Conservation (phyloP, 805 yeast species). For the Millerozyma miso region DNA sequence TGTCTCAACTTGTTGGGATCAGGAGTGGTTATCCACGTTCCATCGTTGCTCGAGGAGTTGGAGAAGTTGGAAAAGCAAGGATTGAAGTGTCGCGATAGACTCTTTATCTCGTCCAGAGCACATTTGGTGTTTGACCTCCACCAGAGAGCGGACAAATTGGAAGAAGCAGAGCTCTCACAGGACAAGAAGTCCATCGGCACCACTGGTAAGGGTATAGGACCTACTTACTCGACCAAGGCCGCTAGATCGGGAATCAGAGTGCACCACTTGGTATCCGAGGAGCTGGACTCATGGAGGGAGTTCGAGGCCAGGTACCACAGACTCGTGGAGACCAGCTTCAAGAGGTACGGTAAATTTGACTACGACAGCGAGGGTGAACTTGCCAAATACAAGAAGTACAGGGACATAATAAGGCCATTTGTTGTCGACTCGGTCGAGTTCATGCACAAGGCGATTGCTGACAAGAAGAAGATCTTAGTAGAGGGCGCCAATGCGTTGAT, state of each 20-base stretch:
- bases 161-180: constrained; percentile 82
- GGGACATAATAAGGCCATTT: constrained; percentile 75
- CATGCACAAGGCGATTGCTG: constrained; percentile 71
- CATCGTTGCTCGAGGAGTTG: constrained; percentile 87
- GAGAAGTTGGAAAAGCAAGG: constrained; percentile 80
- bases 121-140: constrained; percentile 97
- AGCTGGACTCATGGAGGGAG: constrained; percentile 90
- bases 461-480: constrained; percentile 80
- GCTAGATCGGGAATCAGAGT: constrained; percentile 95
- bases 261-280: constrained; percentile 88
- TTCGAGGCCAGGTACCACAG: constrained; percentile 75
- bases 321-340: constrained; percentile 72
- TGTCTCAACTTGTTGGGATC: constrained; percentile 89
- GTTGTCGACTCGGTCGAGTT: constrained; percentile 90
- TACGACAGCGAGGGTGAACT: constrained; percentile 81
- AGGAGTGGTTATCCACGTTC: constrained; percentile 90
- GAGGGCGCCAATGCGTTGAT: constrained; percentile 98
- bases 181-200: constrained; percentile 91
- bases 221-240: constrained; percentile 95
- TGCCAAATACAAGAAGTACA: constrained; percentile 67
- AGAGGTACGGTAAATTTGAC: constrained; percentile 91
- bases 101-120: constrained; percentile 89
- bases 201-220: constrained; percentile 98
- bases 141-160: constrained; percentile 91
- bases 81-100: constrained; percentile 64